Evolutionary conservation across 192 early-diverging fungal genomes (phyloP).

Genomic region (Mortierella antarctica): DNA sequence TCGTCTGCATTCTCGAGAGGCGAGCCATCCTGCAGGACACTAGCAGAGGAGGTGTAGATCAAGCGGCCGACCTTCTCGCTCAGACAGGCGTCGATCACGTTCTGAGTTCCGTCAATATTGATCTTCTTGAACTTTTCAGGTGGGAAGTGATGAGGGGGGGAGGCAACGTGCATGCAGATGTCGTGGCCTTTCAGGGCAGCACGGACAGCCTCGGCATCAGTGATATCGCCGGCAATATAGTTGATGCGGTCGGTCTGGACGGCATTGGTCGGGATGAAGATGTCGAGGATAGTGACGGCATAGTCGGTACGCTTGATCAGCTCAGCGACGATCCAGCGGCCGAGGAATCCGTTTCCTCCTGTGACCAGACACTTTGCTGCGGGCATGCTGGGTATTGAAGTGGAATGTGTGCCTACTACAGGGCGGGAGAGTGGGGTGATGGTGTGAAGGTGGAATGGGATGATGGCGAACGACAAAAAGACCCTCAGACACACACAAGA

Average conservation of each 20-base stretch:
- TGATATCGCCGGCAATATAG: constrained; percentile 61
- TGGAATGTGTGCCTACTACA: background rate
- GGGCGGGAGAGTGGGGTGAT: background rate
- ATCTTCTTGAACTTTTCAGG: constrained; percentile 78
- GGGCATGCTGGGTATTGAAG: background rate
- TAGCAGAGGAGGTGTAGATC: constrained; percentile 89
- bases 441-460: background rate
- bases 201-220: constrained; percentile 65
- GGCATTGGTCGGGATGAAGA: constrained; percentile 62
- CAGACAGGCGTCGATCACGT: constrained; percentile 83
- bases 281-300: constrained; percentile 85
- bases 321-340: constrained; percentile 77
- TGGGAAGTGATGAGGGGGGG: constrained; percentile 80
- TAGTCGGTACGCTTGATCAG: constrained; percentile 71
- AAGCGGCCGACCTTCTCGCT: constrained; percentile 71
- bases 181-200: constrained; percentile 71
- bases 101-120: constrained; percentile 89
- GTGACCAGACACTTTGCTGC: constrained; percentile 74
- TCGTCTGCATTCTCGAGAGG: constrained; percentile 87
- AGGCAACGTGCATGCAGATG: constrained; percentile 91
- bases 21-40: constrained; percentile 87
- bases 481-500: background rate
- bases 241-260: constrained; percentile 55
- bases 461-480: background rate
- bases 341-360: constrained; percentile 92